A percentile compares a stretch with the other conserved stretches of the same genome.
phyloP scores from a whole-genome alignment of 2,329 filamentous ascomycete genomes.

The Cladophialophora yegresii region DNA sequence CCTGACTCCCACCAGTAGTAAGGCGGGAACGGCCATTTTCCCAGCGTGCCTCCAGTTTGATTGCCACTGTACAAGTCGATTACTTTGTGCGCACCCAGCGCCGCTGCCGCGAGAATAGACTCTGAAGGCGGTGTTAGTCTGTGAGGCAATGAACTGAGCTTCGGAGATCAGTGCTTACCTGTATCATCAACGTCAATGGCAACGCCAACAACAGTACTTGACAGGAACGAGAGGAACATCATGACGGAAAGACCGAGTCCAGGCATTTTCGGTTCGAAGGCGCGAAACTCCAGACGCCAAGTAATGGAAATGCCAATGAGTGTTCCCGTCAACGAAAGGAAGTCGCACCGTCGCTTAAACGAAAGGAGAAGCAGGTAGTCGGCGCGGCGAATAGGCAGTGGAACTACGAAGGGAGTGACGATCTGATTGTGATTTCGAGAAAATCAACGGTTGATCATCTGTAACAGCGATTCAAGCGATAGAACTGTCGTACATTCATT shows the following conservation, averaged over 20 bases:
- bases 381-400: background rate
- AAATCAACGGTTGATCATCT: background rate
- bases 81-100: constrained; percentile 51
- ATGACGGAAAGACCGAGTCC: background rate
- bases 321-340: background rate
- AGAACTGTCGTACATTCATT: background rate
- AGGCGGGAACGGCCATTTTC: constrained; percentile 65
- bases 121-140: constrained; percentile 35
- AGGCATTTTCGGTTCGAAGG: constrained; percentile 14
- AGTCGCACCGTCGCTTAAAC: background rate
- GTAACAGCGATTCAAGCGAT: background rate
- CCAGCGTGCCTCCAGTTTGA: constrained; percentile 53
- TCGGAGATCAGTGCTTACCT: constrained; percentile 32
- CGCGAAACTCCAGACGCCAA: background rate
- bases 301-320: background rate
- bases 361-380: background rate
- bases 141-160: background rate
- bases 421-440: background rate
- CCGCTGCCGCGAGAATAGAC: constrained; percentile 50
- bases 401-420: background rate
- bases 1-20: constrained; percentile 70
- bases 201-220: constrained; percentile 31
- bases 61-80: constrained; percentile 58
- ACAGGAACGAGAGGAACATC: constrained; percentile 9
- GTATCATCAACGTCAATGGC: constrained; percentile 38